Base-by-base conservation (phyloP, 2,329 filamentous ascomycete species). In the Fusarium protoensiforme region DNA sequence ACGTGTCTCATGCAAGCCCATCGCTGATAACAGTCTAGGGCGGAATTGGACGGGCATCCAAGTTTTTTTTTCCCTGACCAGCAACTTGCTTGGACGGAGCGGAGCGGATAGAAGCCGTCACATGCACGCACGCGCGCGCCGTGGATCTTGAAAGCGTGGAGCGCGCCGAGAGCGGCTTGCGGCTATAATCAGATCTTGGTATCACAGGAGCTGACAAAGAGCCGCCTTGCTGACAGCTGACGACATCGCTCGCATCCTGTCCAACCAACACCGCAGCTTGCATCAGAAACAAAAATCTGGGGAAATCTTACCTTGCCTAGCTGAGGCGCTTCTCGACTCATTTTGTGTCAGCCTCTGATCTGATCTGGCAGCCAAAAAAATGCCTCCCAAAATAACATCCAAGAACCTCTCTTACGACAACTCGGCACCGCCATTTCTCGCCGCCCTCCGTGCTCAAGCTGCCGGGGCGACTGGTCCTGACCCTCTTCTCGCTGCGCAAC, bases 351-450 rank as follows among this genome's bases (percentile, higher is more conserved):
- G 41, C 64, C n/a, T 51, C 46, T 61, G 57, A 27, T 53, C 18
- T 31, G 48, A 20, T 27, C 48, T 53, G 48, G 22, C 46, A 27
- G 18, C 51, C 43, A 78, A 22, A 38, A 78, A 70, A 75, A 87
- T 87, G 86, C 82, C 86, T 8, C 83, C 87, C 38, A 92, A 91
- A 77, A 92, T 93, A 79, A 94, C 90, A 61, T 85, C 90, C 75
- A 93, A 93, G 77, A 91, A 93, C 81, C 87, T 95, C 57, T 87
- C 87, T 66, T 95, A 94, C 86, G 86, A 88, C 83, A 81, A 80
- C 46, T 84, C 85, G 8, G 86, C 90, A 20, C 90, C 90, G 22
- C 90, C 90, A 7, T 92, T 92, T 80, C 88, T 92, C 61, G 86
- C 86, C 31, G 84, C 85, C 20, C 84, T 91, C 27, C 86, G 87